A percentile compares a stretch with the other conserved stretches of the same genome.
phyloP scores from a whole-genome alignment of 2,329 filamentous ascomycete genomes.

The Cercospora sojina region DNA sequence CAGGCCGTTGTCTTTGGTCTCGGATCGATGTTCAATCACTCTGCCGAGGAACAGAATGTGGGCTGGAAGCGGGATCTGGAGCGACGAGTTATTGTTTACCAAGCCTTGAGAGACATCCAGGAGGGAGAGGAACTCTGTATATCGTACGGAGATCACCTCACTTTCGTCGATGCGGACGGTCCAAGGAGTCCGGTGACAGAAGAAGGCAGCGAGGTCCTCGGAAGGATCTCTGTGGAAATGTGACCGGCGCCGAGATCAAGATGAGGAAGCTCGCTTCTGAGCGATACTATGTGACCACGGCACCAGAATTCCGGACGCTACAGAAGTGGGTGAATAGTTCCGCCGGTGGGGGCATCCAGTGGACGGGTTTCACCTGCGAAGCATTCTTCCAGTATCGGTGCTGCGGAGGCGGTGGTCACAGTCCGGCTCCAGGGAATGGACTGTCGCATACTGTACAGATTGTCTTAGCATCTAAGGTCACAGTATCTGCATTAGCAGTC shows the following conservation, averaged over 20 bases:
- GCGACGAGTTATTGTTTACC: constrained; percentile 50
- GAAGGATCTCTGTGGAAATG: constrained; percentile 36
- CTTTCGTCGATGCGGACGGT: constrained; percentile 48
- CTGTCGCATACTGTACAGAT: background rate
- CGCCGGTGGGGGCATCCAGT: background rate
- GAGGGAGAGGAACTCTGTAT: constrained; percentile 58
- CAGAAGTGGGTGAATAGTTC: background rate
- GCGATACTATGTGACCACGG: background rate
- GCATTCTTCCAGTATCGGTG: background rate
- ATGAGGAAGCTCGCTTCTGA: background rate
- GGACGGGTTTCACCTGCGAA: background rate
- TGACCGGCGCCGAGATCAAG: background rate
- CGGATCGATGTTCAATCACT: constrained; percentile 61
- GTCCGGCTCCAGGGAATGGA: background rate
- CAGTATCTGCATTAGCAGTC: background rate
- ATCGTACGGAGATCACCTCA: constrained; percentile 50
- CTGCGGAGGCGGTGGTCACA: background rate
- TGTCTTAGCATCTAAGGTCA: background rate
- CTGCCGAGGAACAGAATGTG: constrained; percentile 53
- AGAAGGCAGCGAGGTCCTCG: constrained; percentile 42
- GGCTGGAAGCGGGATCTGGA: constrained; percentile 54
- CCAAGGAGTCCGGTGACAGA: constrained; percentile 26
- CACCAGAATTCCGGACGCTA: background rate
- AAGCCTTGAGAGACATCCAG: constrained; percentile 50
- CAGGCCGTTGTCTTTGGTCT: constrained; percentile 58